Conservation (phyloP, 345 rosid genomes). For the Mallotus nudiflorus region DNA sequence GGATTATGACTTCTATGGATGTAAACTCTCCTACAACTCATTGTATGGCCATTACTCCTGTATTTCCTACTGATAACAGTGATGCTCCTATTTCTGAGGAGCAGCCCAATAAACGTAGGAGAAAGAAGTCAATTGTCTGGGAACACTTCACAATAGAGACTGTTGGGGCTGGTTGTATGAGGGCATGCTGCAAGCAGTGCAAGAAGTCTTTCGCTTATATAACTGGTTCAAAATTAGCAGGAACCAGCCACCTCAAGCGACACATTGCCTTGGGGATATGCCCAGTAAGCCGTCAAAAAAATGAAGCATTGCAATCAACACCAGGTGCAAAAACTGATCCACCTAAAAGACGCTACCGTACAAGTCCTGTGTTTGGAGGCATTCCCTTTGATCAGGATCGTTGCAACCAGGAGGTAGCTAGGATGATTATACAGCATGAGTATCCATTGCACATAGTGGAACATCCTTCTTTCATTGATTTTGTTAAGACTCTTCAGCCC, state of each 20-base stretch:
- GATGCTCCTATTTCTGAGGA: constrained; percentile 37
- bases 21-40: constrained; percentile 47
- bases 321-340: constrained; percentile 48
- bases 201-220: constrained; percentile 86
- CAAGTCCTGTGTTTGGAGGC: constrained; percentile 33
- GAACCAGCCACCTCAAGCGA: constrained; percentile 97
- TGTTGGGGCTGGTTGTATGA: constrained; percentile 63
- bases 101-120: constrained; percentile 64
- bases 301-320: constrained; percentile 28
- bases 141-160: constrained; percentile 87
- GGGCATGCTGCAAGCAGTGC: constrained; percentile 92
- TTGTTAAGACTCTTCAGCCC: constrained; percentile 71
- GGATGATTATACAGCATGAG: constrained; percentile 86
- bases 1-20: constrained; percentile 32
- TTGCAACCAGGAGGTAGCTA: constrained; percentile 73
- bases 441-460: constrained; percentile 86
- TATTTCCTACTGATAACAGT: constrained; percentile 36
- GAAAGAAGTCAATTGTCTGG: constrained; percentile 96
- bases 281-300: constrained; percentile 59
- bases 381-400: constrained; percentile 63
- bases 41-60: constrained; percentile 33
- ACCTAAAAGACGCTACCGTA: constrained; percentile 61
- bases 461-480: constrained; percentile 70
- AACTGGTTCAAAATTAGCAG: constrained; percentile 82
- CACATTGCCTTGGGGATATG: constrained; percentile 90